Base-by-base conservation (phyloP, 176 grass and related monocot genomes). In the Aegilops umbellulata region DNA sequence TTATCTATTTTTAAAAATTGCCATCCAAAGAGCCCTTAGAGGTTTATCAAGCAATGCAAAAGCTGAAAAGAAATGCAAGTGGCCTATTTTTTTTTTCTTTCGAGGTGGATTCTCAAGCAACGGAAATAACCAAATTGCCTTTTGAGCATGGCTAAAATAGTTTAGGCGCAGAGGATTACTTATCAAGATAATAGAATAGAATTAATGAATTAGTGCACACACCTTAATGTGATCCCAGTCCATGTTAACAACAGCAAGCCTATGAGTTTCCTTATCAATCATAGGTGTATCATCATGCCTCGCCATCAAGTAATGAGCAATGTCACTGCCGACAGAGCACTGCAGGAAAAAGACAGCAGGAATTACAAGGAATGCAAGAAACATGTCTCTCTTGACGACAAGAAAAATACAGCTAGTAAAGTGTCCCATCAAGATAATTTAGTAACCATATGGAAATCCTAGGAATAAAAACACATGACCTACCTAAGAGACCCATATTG, bases 171-270 rank as follows among this genome's bases (percentile, higher is more conserved):
- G 25, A 24, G 60, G 39, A 49, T 80, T 26, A 38, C 34, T 20
- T 72, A 10, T 76, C 69, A 85, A 7, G 41, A 61, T 58, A 23
- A 75, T 76, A 74, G 46, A 23, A 75, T 76, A 74, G 46, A 70
- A 74, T 36, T 31, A 16, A 44, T 65, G 65, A 67, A 78, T 23
- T 75, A 32, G 24, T 58, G 55, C 49, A 77, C 81, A 76, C 66
- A 97, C 92, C 94, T 97, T 97, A 71, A 97, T 90, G 92, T 97
- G 90, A 85, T 92, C 86, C 94, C 94, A 97, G 71, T 92, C 94
- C 94, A 97, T 90, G 84, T 94, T 97, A 85, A 97, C 92, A 88
- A 94, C 86, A 4, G 94, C 94, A 84, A 97, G 92, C 71, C 92
- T 87, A 65, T 97, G 83, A 87, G 92, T 97, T 84, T 92, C 94